These are phyloP conservation scores for Mercurialis annua DNA, from an alignment of 345 rosid genomes.

Conservation along the genomic window DNA sequence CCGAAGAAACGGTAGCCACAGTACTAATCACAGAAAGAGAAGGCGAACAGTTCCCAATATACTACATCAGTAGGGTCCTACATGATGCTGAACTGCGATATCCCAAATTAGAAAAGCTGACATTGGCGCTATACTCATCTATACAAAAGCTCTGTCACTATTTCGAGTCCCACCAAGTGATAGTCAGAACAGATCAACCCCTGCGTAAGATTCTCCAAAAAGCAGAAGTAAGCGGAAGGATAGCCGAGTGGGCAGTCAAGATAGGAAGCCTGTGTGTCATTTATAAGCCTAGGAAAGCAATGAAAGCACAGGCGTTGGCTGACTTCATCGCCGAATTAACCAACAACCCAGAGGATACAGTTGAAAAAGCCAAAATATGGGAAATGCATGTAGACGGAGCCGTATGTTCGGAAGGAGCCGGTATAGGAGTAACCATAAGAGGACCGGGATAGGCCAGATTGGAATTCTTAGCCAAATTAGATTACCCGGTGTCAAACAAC, in stretches of 20 bases:
- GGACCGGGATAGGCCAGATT: neutral
- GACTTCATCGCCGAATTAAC: neutral
- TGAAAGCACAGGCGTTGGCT: neutral
- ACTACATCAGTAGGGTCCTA: neutral
- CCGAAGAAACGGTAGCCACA: neutral
- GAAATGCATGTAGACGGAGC: neutral
- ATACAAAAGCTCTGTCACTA: neutral
- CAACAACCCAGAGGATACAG: too few relatives aligned
- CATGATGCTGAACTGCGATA: neutral
- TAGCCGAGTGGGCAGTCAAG: neutral
- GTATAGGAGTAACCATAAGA: neutral
- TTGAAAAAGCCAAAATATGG: neutral
- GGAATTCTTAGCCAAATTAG: too few relatives aligned
- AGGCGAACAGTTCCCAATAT: neutral
- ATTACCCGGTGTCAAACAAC: neutral
- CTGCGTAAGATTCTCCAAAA: neutral
- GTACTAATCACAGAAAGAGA: neutral
- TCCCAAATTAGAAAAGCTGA: neutral
- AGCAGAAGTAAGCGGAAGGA: neutral
- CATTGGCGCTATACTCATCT: neutral
- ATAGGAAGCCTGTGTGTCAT: neutral
- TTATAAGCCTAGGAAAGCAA: neutral
- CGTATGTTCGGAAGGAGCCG: neutral
- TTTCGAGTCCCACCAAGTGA: neutral
- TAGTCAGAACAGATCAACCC: neutral